Conservation (phyloP, 371 early-diverging fungal species). For the Lichtheimia ornata region DNA sequence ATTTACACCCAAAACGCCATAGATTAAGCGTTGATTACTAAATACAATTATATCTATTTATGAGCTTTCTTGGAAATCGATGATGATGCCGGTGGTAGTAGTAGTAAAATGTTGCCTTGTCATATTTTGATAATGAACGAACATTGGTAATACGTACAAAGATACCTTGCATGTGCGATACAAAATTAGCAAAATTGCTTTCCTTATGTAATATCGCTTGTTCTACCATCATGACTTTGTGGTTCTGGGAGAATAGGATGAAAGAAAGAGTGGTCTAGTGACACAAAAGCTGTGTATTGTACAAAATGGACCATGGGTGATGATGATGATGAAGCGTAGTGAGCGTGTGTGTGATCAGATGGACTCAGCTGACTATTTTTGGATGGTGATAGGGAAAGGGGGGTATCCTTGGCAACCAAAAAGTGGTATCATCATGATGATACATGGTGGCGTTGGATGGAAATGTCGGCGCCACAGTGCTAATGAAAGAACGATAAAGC, state of each 20-base stretch:
- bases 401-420: neutral
- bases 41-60: no score
- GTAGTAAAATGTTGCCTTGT: no score
- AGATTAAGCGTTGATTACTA: neutral
- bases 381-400: neutral
- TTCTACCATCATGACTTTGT: no score
- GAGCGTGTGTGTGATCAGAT: neutral
- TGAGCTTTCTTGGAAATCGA: no score
- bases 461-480: neutral
- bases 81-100: no score
- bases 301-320: neutral
- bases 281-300: no score
- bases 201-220: neutral
- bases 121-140: neutral
- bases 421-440: neutral
- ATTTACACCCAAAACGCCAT: constrained; percentile 68
- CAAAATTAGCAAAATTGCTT: neutral
- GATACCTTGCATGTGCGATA: neutral
- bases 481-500: neutral
- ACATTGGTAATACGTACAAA: neutral
- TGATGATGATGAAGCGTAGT: neutral
- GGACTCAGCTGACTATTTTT: neutral
- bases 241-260: no score
- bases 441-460: neutral
- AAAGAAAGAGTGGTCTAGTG: no score